Evolutionary conservation across 345 rosid genomes (phyloP).

Genomic region (Eucalyptus globulus): DNA sequence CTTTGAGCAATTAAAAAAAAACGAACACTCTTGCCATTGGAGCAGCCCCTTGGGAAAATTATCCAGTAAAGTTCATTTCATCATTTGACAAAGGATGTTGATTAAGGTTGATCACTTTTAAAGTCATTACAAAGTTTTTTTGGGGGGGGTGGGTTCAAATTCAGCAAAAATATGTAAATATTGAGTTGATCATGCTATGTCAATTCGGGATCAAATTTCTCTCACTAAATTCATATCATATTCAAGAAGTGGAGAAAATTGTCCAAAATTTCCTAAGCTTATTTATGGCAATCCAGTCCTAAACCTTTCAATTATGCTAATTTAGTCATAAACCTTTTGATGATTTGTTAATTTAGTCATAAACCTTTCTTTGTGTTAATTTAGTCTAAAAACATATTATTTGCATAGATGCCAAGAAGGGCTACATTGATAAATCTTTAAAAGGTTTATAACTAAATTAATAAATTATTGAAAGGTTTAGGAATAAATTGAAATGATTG

Average conservation of each 20-base stretch:
- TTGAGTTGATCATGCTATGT: not conserved
- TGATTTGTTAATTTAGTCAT: too few species aligned
- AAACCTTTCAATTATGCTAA: not conserved
- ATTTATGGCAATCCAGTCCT: rapidly evolving
- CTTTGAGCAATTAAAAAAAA: not conserved
- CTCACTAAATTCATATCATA: not conserved
- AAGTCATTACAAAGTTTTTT: not conserved
- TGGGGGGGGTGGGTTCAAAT: not conserved
- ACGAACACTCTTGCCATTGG: not conserved
- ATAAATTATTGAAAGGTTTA: not conserved
- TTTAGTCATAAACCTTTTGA: too few species aligned
- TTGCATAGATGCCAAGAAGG: not conserved
- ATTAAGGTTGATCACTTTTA: not conserved
- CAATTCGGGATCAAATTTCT: not conserved
- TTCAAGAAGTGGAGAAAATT: not conserved
- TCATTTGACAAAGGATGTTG: not conserved
- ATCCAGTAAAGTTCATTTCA: not conserved
- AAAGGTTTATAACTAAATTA: too few species aligned
- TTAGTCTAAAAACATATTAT: not conserved
- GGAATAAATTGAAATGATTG: not conserved
- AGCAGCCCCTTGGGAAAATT: not conserved
- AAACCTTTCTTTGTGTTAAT: too few species aligned
- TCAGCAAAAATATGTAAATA: not conserved
- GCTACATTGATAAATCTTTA: too few species aligned
- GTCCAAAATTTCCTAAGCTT: too few species aligned